Evolutionary conservation across 345 rosid species (phyloP), one percentile per base, ranked within the genome.

Genomic region (Dimocarpus longan): DNA sequence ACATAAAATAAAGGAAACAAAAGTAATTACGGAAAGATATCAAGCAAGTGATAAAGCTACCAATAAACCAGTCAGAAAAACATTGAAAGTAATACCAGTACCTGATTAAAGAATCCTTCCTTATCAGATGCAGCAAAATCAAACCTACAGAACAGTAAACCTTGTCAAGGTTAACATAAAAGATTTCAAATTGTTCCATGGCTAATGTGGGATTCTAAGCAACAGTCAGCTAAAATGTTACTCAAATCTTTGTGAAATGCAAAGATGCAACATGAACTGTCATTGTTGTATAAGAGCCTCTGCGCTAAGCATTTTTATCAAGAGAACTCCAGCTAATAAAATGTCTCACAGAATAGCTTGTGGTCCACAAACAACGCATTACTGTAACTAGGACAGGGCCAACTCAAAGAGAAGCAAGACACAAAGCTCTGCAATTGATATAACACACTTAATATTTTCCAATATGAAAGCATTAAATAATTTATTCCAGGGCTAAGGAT

Each of bases 41-140:
- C 50, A 8, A 15, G 39, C 13, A 32, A 70, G 75, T 42, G 48
- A 83, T 48, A 76, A 77, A 10, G 48, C 12, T 43, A 26, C 62
- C 19, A 71, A 70, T 37, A 50, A 37, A 70, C 10, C 11, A 56
- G 22, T 11, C 10, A 66, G 73, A 12, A 60, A 28, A 74, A 56
- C 12, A 46, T 10, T 7, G 15, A 63, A 72, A 24, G 15, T 13
- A 64, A 42, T 37, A 78, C 71, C 57, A 66, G 46, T 85, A 92
- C 98, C 98, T 94, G 97, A 83, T 78, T 83, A 85, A 96, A 91
- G 82, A 96, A 88, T 40, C 87, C 86, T 82, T 94, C 95, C 88
- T 93, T 94, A 84, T 94, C 97, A 44, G 89, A 87, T 82, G 86
- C 85, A 60, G 93, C 81, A 84, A 94, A 93, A 76, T 96, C 99